Base-by-base conservation (phyloP, 2,329 filamentous ascomycete genomes). In the Dothistroma pini region DNA sequence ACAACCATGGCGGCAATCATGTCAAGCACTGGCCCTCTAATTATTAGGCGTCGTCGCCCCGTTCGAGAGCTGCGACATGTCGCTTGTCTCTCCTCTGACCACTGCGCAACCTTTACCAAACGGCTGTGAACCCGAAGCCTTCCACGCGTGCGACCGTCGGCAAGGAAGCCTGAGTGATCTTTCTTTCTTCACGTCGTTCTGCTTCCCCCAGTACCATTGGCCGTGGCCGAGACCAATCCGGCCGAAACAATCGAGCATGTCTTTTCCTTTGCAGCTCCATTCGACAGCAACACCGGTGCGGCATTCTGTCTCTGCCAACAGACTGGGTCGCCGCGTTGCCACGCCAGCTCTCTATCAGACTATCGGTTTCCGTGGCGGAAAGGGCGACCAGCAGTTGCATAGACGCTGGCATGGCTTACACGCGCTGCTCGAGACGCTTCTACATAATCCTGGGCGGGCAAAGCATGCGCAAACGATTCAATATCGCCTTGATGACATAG, bases 221-320 rank as follows among this genome's bases (percentile, higher is more conserved):
- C 3, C 12, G 47, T 56, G 54, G 54, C 54, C 9, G 54, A 56
- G 11, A 44, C 11, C 35, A 44, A n/a, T 38, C 54, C 54, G 9
- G 49, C 54, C 7, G 54, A 57, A 22, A 12, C 34, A 3, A 19
- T 57, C 21, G 54, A 57, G 22, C 41, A 21, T 22, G 48, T 50
- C 47, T 34, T 57, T 22, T 16, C 16, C 19, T 56, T 16, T 34
- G 44, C 55, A 11, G 25, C 11, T 41, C 29, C 8, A 5, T 12
- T 57, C n/a, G 55, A 57, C 44, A 51, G 16, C 31, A 7, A 41
- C 9, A 52, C 56, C 8, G 25, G 25, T 44, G 16, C n/a, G 12
- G 22, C 44, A 14, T 4, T 57, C 48, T 57, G 44, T 32, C 25
- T 35, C 10, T 25, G n/a, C 56, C 12, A 57, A 57, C 56, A 57